Evolutionary conservation across 2,329 filamentous ascomycete genomes (phyloP), one percentile per base, ranked within the genome.

Genomic region (Pestalotiopsis fici): DNA sequence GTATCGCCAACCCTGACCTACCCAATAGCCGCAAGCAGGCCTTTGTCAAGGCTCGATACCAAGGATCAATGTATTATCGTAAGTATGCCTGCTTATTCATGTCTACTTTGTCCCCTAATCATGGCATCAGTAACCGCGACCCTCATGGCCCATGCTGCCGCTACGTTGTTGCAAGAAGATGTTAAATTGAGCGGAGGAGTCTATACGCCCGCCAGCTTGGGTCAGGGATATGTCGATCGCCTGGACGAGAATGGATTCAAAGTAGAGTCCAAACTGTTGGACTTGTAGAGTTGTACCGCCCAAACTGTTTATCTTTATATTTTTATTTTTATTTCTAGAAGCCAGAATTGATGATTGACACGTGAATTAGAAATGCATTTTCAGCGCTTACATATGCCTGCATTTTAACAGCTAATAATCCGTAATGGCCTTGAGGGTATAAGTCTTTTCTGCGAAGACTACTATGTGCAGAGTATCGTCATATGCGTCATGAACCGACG

Each of bases 161-260:
- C 87, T 50, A 88, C 89, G 0, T 81, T 95, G 37, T 80, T 94
- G 18, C 83, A 91, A 67, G 90, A 91, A 50, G 84, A 89, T 15
- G 79, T 88, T 13, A 78, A 84, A 43, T 79, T 93, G 13, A 83
- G 83, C 1, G 92, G 92, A 21, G 92, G 92, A 2, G 81, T 93
- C 27, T 87, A 92, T 69, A 95, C 93, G 1, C 89, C 92, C 0
- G 90, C 92, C 0, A 91, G 87, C 65, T 80, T 95, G 2, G 92
- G 92, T 1, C 88, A 91, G 71, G 80, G 83, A 11, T 91, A 88
- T 74, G 81, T 94, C 68, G 87, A 93, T 73, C 83, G 90, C 15
- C 73, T 93, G 54, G 81, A 86, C 43, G 82, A 84, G 39, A 85
- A 82, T 50, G 91, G 91, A 2, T 86, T 94, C 74, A 87, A 87